Conservation (phyloP, 164 flowering plant genomes). For the Nymphaea colorata region DNA sequence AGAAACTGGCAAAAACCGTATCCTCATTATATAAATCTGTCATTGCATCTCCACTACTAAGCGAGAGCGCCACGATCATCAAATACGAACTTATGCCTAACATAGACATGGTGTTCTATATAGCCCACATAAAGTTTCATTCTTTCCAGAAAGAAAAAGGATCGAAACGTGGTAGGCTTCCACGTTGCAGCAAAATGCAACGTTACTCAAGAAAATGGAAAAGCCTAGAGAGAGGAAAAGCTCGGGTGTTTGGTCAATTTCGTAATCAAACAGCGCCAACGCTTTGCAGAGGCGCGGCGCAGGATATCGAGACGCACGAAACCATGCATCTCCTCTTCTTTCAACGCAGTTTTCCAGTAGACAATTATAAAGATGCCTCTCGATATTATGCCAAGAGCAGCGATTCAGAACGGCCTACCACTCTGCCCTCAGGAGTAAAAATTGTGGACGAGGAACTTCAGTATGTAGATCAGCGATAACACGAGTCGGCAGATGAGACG, state of each 20-base stretch:
- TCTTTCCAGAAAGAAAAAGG: neutral
- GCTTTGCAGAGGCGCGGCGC: neutral
- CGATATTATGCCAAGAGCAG: too few relatives aligned
- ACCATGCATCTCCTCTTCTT: neutral
- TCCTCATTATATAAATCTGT: neutral
- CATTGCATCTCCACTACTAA: neutral
- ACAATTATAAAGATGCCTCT: neutral
- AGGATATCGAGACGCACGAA: neutral
- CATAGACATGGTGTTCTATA: neutral
- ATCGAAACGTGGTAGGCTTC: neutral
- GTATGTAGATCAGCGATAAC: too few relatives aligned
- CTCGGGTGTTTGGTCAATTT: neutral
- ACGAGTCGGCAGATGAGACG: too few relatives aligned
- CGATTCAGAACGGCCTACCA: too few relatives aligned
- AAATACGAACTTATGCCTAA: neutral
- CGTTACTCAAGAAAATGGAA: neutral
- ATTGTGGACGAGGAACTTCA: too few relatives aligned
- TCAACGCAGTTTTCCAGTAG: neutral
- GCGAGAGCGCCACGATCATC: neutral
- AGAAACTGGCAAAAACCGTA: neutral
- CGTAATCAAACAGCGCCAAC: neutral
- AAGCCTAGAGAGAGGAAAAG: neutral
- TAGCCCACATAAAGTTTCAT: neutral
- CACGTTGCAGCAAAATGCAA: neutral
- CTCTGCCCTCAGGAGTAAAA: too few relatives aligned